phyloP scores from a whole-genome alignment of 495 filamentous ascomycete species.

The Daldinia vernicosa region DNA sequence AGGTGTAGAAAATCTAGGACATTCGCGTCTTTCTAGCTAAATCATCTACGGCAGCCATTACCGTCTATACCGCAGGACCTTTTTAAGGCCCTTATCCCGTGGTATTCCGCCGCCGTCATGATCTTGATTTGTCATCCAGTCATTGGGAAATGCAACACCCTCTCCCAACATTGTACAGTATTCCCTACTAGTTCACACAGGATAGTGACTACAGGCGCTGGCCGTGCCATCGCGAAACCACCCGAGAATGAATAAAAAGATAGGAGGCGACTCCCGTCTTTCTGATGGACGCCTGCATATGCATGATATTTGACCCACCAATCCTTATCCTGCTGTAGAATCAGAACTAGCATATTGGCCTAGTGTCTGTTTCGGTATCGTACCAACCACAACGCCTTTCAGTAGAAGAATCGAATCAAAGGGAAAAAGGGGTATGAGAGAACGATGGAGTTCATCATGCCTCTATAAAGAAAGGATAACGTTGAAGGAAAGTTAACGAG shows the following conservation, averaged over 20 bases:
- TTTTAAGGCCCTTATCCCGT: not conserved
- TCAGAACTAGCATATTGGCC: conserved; percentile 35
- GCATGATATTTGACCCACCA: conserved; percentile 38
- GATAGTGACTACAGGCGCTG: conserved; percentile 7
- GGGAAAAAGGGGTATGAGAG: conserved; percentile 26
- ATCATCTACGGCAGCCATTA: conserved; percentile 30
- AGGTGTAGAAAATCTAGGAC: conserved; percentile 8
- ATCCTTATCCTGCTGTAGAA: conserved; percentile 31
- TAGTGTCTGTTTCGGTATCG: conserved; percentile 38
- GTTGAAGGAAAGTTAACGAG: conserved; percentile 37
- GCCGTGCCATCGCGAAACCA: conserved; percentile 21
- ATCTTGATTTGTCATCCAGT: conserved; percentile 35
- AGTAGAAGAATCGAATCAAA: conserved; percentile 31
- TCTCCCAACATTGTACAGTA: conserved; percentile 26
- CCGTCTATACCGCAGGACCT: conserved; percentile 17
- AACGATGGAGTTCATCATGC: conserved; percentile 20
- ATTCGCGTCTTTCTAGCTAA: conserved; percentile 31
- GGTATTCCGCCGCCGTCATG: conserved; percentile 5
- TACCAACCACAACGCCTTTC: conserved; percentile 39
- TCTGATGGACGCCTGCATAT: conserved; percentile 48
- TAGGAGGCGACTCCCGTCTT: conserved; percentile 34
- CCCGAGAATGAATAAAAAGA: conserved; percentile 34
- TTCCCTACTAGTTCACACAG: conserved; percentile 26
- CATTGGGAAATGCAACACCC: conserved; percentile 23
- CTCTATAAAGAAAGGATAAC: conserved; percentile 19